Percentiles rank a stretch among this genome's conserved stretches.
Evolutionary conservation across 768 basidiomycete species (phyloP).

Genomic region (Trametes maxima): DNA sequence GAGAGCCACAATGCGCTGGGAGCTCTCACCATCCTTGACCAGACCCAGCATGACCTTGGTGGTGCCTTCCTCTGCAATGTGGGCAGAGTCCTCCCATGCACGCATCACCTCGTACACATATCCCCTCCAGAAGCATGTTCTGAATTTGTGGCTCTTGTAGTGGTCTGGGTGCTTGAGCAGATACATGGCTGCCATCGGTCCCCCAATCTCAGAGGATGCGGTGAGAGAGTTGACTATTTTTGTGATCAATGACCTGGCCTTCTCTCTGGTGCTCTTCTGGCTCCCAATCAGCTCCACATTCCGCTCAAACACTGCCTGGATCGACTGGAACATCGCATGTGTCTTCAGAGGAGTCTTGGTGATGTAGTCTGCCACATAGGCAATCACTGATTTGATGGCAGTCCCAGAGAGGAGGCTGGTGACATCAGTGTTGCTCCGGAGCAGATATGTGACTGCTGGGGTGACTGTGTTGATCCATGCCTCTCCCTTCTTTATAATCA

Average conservation of each 20-base stretch:
- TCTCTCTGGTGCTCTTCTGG: neutral
- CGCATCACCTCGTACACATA: conserved; percentile 5
- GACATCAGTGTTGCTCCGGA: conserved; percentile 1
- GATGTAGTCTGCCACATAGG: neutral
- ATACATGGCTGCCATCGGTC: conserved; percentile 22
- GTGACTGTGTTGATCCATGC: conserved; percentile 7
- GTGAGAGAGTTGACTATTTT: conserved; percentile 13
- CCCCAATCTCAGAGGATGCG: conserved; percentile 11
- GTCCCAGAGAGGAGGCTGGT: conserved; percentile 5
- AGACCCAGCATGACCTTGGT: conserved; percentile 6
- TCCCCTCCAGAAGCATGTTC: conserved; percentile 9
- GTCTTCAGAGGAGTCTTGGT: conserved; percentile 3
- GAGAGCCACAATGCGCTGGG: conserved; percentile 1
- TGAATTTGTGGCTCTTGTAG: conserved; percentile 20
- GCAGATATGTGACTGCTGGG: neutral
- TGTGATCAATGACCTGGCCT: neutral
- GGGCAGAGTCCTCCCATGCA: neutral
- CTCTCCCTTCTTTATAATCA: conserved; percentile 4
- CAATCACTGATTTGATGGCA: conserved; percentile 2
- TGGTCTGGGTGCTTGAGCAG: conserved; percentile 21
- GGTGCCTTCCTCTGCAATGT: neutral
- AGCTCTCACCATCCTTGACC: neutral
- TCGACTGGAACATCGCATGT: neutral
- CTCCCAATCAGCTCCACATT: neutral
- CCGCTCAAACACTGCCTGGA: conserved; percentile 1